A percentile compares a stretch with the other conserved stretches of the same genome.
Conservation (phyloP, 169 alveolate species). For the Eimeria falciformis region DNA sequence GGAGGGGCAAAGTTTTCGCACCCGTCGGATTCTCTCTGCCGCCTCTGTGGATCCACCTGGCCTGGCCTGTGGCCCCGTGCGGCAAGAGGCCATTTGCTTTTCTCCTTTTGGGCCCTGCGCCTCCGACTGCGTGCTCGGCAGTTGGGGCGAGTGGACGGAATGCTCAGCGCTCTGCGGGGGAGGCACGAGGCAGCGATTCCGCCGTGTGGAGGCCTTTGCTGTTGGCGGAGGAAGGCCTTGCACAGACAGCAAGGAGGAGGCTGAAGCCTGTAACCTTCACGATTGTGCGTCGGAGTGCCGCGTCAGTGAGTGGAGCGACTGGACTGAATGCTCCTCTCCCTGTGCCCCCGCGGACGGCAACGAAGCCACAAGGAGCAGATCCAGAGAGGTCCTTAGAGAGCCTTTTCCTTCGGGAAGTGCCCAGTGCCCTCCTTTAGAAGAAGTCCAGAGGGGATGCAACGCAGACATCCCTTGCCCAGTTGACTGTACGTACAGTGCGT, state of each 20-base stretch:
- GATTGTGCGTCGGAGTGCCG: conserved; percentile 77
- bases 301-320: conserved; percentile 81
- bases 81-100: conserved; percentile 41
- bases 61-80: conserved; percentile 74
- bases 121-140: conserved; percentile 79
- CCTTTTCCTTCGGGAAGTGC: conserved; percentile 21
- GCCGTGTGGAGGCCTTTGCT: conserved; percentile 48
- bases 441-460: conserved; percentile 78
- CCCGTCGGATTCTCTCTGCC: conserved; percentile 74
- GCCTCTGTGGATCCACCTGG: conserved; percentile 77
- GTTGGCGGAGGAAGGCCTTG: conserved; percentile 74
- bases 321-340: conserved; percentile 81
- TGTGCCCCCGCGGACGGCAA: conserved; percentile 72
- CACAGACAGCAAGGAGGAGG: conserved; percentile 39
- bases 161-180: conserved; percentile 82
- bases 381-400: conserved; percentile 50
- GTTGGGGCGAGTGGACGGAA: conserved; percentile 83
- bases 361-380: conserved; percentile 49
- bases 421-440: conserved; percentile 71
- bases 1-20: conserved; percentile 69
- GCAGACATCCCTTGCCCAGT: conserved; percentile 81
- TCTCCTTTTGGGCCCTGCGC: conserved; percentile 76
- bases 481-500: conserved; percentile 82
- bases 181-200: conserved; percentile 67
- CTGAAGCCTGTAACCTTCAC: conserved; percentile 63